A percentile compares a stretch with the other conserved stretches of the same genome.
Conservation (phyloP, 768 basidiomycete genomes). For the Clavulina sp. region DNA sequence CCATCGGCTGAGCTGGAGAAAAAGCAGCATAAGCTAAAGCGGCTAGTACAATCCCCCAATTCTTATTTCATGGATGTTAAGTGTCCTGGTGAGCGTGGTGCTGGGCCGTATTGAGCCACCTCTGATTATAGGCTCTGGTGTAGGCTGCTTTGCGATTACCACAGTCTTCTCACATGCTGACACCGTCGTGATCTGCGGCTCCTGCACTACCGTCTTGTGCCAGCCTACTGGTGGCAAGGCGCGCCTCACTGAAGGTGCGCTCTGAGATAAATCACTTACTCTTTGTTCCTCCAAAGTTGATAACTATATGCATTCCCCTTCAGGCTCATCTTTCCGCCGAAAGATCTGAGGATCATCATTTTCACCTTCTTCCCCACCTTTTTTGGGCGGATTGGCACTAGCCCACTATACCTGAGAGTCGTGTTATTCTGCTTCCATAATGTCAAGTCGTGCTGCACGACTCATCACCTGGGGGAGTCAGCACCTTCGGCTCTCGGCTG, state of each 20-base stretch:
- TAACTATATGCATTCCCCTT: too few species aligned
- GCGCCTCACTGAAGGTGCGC: conserved; percentile 88
- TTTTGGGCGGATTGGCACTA: too few species aligned
- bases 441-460: too few species aligned
- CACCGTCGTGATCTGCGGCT: conserved; percentile 85
- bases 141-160: conserved; percentile 87
- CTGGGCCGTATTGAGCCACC: not conserved
- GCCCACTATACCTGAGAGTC: too few species aligned
- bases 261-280: too few species aligned
- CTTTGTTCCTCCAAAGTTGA: too few species aligned
- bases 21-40: conserved; percentile 96
- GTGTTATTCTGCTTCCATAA: too few species aligned
- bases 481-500: too few species aligned
- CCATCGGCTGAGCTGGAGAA: conserved; percentile 74
- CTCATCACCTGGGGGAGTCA: too few species aligned
- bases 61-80: conserved; percentile 99
- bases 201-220: conserved; percentile 88
- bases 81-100: conserved; percentile 61
- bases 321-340: too few species aligned
- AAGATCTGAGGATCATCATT: too few species aligned
- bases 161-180: conserved; percentile 99
- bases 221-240: conserved; percentile 98
- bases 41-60: conserved; percentile 94
- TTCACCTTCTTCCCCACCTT: too few species aligned
- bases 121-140: not conserved